Evolutionary conservation across 768 basidiomycete genomes (phyloP).

Genomic region (Tricholoma terreum): DNA sequence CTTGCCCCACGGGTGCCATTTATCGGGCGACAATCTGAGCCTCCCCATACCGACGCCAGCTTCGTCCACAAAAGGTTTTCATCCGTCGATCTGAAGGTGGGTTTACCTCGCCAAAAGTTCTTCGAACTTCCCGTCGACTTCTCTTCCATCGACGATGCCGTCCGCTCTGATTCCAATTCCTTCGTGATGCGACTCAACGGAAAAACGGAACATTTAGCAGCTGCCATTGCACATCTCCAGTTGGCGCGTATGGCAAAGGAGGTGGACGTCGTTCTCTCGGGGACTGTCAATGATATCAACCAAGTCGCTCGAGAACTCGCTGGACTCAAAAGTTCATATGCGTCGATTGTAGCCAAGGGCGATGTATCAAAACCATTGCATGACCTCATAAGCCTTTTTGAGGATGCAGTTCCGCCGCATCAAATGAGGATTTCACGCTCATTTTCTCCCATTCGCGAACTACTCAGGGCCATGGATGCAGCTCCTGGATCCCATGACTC

Average conservation of each 20-base stretch:
- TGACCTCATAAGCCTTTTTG: slow-evolving; percentile 33
- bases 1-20: slow-evolving; percentile 57
- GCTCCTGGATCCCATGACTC: slow-evolving; percentile 40
- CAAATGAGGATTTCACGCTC: slow-evolving; percentile 41
- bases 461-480: slow-evolving; percentile 55
- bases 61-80: slow-evolving; percentile 34
- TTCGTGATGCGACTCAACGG: slow-evolving; percentile 61
- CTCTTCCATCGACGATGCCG: slow-evolving; percentile 55
- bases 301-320: slow-evolving; percentile 38
- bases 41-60: slow-evolving; percentile 13
- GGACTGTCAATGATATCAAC: slow-evolving; percentile 37
- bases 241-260: slow-evolving; percentile 52
- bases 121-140: slow-evolving; percentile 56
- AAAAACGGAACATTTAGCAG: slow-evolving; percentile 46
- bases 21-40: slow-evolving; percentile 36
- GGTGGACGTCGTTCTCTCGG: slow-evolving; percentile 43
- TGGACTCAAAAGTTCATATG: slow-evolving; percentile 34
- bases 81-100: slow-evolving; percentile 35
- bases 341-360: slow-evolving; percentile 20
- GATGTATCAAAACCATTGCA: slow-evolving; percentile 33
- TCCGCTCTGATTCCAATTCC: slow-evolving; percentile 69
- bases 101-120: slow-evolving; percentile 21
- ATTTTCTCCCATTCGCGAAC: slow-evolving; percentile 51
- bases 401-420: slow-evolving; percentile 31
- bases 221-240: slow-evolving; percentile 45